Conservation (phyloP, 139 green algal species). For the Chloropicon primus region DNA sequence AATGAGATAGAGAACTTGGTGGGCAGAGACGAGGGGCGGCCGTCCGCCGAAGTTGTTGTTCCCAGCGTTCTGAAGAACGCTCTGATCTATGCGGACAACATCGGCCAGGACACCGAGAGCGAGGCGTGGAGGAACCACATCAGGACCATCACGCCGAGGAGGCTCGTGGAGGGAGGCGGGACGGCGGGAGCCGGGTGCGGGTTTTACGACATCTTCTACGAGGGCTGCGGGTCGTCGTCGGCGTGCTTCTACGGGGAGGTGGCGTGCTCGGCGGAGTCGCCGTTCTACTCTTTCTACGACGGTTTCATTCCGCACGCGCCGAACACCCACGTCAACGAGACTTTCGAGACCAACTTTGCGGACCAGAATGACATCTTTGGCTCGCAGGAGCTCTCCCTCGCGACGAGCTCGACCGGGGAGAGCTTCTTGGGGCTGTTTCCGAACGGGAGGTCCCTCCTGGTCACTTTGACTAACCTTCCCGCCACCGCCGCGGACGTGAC, state of each 20-base stretch:
- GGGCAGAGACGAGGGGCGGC: not conserved
- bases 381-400: not conserved
- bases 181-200: conserved; percentile 7
- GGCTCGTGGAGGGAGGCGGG: not conserved
- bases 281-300: conserved; percentile 18
- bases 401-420: conserved; percentile 1
- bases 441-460: not conserved
- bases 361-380: not conserved
- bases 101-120: not conserved
- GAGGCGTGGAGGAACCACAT: not conserved
- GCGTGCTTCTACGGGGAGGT: conserved; percentile 14
- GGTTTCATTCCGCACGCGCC: conserved; percentile 15
- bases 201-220: conserved; percentile 22
- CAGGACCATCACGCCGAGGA: not conserved
- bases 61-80: not conserved
- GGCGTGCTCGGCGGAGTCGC: not conserved
- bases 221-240: conserved; percentile 3
- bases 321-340: conserved; percentile 5
- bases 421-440: conserved; percentile 6
- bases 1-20: not conserved
- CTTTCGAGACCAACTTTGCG: conserved; percentile 1
- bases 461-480: conserved; percentile 1
- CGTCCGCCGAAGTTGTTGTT: not conserved
- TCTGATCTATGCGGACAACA: not conserved
- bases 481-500: not conserved